Evolutionary conservation across 2,329 filamentous ascomycete species (phyloP).

Genomic region (Fusarium sp.): DNA sequence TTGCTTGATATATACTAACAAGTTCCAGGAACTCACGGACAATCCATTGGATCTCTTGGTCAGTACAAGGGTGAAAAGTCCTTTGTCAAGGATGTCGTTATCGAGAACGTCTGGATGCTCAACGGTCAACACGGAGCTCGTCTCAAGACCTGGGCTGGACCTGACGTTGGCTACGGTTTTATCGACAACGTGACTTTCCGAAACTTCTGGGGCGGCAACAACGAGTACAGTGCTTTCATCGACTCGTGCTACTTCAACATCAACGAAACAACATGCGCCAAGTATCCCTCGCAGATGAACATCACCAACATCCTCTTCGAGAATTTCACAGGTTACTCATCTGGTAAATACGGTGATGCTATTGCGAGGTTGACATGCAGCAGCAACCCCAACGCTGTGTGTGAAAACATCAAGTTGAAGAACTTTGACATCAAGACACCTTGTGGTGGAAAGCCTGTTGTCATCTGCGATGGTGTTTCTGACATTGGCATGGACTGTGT

Average conservation of each 20-base stretch:
- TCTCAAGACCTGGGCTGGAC: constrained; percentile 42
- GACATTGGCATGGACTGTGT: constrained; percentile 41
- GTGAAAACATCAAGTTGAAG: constrained; percentile 41
- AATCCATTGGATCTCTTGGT: constrained; percentile 41
- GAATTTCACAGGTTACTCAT: constrained; percentile 43
- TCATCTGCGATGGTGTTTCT: constrained; percentile 39
- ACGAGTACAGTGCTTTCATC: constrained; percentile 40
- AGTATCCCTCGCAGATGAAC: constrained; percentile 42
- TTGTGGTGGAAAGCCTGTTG: constrained; percentile 33
- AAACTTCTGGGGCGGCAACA: constrained; percentile 42
- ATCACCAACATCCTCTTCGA: constrained; percentile 42
- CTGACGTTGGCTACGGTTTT: constrained; percentile 38
- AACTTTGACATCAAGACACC: constrained; percentile 39
- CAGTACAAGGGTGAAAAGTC: constrained; percentile 41
- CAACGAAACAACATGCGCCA: constrained; percentile 23
- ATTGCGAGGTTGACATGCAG: constrained; percentile 39
- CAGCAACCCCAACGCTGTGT: constrained; percentile 38
- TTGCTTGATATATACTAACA: rapidly evolving
- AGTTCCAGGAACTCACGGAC: constrained; percentile 25
- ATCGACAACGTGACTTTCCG: constrained; percentile 43
- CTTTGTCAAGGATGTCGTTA: constrained; percentile 40
- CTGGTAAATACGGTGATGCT: constrained; percentile 39
- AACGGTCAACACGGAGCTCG: constrained; percentile 41
- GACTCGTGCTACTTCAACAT: constrained; percentile 45
- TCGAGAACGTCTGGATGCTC: constrained; percentile 44